These are phyloP conservation scores for Tylopilus felleus DNA, from an alignment of 768 basidiomycete genomes.

Conservation along the genomic window DNA sequence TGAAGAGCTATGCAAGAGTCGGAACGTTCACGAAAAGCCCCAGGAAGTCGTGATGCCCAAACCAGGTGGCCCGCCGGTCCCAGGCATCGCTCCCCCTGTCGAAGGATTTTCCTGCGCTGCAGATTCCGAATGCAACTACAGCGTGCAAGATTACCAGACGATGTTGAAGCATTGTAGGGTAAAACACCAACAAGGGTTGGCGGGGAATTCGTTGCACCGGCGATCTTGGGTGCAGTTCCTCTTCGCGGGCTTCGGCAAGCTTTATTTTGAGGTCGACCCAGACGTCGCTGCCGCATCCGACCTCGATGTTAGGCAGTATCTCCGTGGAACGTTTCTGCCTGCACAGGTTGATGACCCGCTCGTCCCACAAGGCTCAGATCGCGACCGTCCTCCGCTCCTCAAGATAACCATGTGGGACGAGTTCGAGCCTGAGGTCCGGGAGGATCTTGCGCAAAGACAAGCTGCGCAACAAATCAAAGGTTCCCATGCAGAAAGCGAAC, in stretches of 20 bases:
- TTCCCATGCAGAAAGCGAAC: not conserved
- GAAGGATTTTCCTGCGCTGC: not conserved
- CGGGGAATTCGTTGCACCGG: not conserved
- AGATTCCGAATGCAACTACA: not conserved
- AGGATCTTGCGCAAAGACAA: not conserved
- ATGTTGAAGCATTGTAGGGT: not conserved
- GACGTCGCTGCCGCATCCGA: not conserved
- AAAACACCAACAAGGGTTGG: not conserved
- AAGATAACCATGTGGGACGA: slow-evolving; percentile 2
- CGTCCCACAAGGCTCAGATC: not conserved
- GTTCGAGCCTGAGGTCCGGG: not conserved
- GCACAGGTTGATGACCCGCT: not conserved
- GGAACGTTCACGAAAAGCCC: not conserved
- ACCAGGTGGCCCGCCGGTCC: not conserved
- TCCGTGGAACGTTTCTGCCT: not conserved
- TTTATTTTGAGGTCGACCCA: not conserved
- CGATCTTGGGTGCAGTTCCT: not conserved
- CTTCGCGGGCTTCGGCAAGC: not conserved
- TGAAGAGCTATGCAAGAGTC: not conserved
- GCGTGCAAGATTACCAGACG: not conserved
- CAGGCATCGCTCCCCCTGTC: not conserved
- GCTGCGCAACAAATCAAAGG: not conserved
- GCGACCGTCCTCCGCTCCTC: not conserved
- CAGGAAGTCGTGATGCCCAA: not conserved
- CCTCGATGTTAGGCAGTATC: not conserved